A percentile compares a stretch with the other conserved stretches of the same genome.
phyloP scores from a whole-genome alignment of 345 rosid genomes.

The Hibiscus trionum region DNA sequence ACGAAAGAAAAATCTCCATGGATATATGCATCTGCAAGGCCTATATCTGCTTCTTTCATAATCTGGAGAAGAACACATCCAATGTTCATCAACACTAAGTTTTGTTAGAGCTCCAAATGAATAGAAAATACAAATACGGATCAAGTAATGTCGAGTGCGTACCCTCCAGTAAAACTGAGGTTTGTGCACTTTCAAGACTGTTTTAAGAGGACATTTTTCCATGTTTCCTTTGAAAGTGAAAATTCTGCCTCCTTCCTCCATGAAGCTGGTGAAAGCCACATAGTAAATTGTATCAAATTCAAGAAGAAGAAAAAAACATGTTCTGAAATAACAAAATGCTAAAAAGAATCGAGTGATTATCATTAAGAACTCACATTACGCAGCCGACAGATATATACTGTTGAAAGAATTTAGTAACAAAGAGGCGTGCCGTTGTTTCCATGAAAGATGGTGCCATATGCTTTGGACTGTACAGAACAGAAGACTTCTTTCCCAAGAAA shows the following conservation, averaged over 20 bases:
- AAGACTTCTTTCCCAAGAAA: slow-evolving; percentile 43
- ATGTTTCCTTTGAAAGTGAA: slow-evolving; percentile 51
- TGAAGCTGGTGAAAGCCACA: slow-evolving; percentile 30
- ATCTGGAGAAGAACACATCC: slow-evolving; percentile 32
- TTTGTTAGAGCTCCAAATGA: too few relatives aligned
- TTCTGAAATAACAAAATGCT: background rate
- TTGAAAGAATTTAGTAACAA: slow-evolving; percentile 66
- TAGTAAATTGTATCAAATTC: background rate
- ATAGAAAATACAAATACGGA: background rate
- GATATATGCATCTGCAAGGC: slow-evolving; percentile 80
- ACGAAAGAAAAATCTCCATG: slow-evolving; percentile 75
- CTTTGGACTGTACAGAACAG: slow-evolving; percentile 41
- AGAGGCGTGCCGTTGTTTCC: slow-evolving; percentile 63
- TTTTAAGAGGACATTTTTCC: slow-evolving; percentile 35
- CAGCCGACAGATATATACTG: slow-evolving; percentile 55
- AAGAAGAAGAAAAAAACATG: background rate
- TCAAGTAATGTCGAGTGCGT: background rate
- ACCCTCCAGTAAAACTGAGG: slow-evolving; percentile 97
- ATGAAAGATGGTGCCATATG: slow-evolving; percentile 65
- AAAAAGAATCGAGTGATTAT: background rate
- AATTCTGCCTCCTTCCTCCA: slow-evolving; percentile 86
- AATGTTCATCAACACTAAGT: background rate
- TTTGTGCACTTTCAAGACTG: slow-evolving; percentile 55
- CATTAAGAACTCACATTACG: slow-evolving; percentile 48
- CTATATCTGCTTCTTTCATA: slow-evolving; percentile 86